Evolutionary conservation across 2,329 filamentous ascomycete genomes (phyloP), one percentile per base, ranked within the genome.

Genomic region (Trichophyton mentagrophytes): DNA sequence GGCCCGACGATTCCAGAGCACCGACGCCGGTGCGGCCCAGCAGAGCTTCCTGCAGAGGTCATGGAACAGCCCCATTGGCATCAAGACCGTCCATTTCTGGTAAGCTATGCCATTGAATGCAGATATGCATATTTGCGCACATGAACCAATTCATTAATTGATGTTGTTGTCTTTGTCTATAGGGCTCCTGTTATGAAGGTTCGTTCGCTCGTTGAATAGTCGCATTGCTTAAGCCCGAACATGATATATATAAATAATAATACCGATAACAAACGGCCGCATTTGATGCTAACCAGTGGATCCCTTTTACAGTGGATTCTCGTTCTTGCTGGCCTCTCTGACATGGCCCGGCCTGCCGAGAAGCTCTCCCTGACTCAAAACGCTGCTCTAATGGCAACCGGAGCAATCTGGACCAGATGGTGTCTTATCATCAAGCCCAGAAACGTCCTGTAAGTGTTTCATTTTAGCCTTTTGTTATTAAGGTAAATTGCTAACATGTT

Each of bases 31-130:
- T 58, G 73, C 72, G 58, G 76, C 57, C 64, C 74, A 66, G 72
- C 77, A 79, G 73, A 78, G 72, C 65, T 74, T 73, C 59, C 85
- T 93, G 74, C 85, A 86, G 79, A 85, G 85, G 76, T 83, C 95
- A 80, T 90, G 86, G 87, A 84, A 89, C 74, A 90, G 87, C 74
- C 87, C 88, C 64, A 76, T 91, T 65, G 89, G 89, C 58, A 68
- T 91, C 68, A 90, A 90, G 86, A 99, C 93, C 64, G 93, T 99
- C 69, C 93, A 99, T 77, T 99, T 99, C 79, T 99, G 93, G 92
- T 92, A 7, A 30, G 27, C 27, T 7, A 79, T 61, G 58, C 17
- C 27, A 44, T 17, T 17, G n/a, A 5, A 22, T 40, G 40, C 20
- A 38, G 8, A 38, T 38, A 38, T 38, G 11, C 60, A 17, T 33